A percentile compares a stretch with the other conserved stretches of the same genome.
These are phyloP conservation scores for Thymus quinquecostatus DNA, from an alignment of 257 asterid species.

Conservation along the genomic window DNA sequence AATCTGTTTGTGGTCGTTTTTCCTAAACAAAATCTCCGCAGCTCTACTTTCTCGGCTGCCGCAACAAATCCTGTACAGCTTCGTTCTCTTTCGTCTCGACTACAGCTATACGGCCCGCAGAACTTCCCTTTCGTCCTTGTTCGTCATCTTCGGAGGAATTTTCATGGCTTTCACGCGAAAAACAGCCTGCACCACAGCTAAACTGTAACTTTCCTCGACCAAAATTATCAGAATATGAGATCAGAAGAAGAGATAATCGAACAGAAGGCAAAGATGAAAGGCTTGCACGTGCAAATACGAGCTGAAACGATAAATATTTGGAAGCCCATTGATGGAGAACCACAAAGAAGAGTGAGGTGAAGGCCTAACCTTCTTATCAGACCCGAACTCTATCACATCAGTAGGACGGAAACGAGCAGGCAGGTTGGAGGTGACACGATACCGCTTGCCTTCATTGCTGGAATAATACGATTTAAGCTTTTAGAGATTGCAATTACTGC, in stretches of 20 bases:
- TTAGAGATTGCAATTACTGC: not conserved
- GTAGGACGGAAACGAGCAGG: conserved; percentile 81
- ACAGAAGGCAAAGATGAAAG: too few species aligned
- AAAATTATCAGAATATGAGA: not conserved
- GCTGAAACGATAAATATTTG: too few species aligned
- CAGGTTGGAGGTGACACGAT: conserved; percentile 59
- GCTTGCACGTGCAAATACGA: too few species aligned
- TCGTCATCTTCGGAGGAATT: conserved; percentile 38
- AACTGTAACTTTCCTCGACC: not conserved
- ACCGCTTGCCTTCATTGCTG: conserved; percentile 77
- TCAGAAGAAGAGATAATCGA: too few species aligned
- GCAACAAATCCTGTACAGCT: conserved; percentile 50
- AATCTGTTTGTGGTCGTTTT: conserved; percentile 2
- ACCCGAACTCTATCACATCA: conserved; percentile 78
- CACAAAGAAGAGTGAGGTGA: not conserved
- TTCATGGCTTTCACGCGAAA: conserved; percentile 82
- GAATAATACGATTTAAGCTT: conserved; percentile 5
- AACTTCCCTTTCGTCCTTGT: conserved; percentile 36
- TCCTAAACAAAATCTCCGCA: conserved; percentile 42
- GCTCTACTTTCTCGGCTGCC: conserved; percentile 39
- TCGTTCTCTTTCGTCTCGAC: not conserved
- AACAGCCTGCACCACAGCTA: conserved; percentile 43
- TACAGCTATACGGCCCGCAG: conserved; percentile 47
- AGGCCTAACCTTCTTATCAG: conserved; percentile 58
- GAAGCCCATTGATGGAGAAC: too few species aligned